Conservation (phyloP, 192 early-diverging fungal genomes). For the Linnemannia exigua region DNA sequence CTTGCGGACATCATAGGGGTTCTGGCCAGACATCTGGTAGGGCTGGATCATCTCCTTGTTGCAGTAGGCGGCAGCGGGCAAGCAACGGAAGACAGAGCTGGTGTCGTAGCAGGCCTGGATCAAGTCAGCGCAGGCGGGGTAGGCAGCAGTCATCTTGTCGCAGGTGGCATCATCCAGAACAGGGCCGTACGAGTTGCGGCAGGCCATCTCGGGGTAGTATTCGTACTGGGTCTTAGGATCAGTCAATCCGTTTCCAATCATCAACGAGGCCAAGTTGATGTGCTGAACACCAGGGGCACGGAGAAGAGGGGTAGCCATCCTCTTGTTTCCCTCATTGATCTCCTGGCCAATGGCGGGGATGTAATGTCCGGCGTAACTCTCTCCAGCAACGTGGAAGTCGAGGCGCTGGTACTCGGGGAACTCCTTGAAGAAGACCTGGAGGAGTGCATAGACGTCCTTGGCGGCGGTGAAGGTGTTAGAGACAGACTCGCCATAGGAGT, state of each 20-base stretch:
- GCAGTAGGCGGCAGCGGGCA: slow-evolving; percentile 89
- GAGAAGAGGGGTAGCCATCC: slow-evolving; percentile 48
- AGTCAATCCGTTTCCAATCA: slow-evolving; percentile 94
- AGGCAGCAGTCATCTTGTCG: slow-evolving; percentile 79
- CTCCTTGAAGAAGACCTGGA: slow-evolving; percentile 91
- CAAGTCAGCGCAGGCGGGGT: slow-evolving; percentile 80
- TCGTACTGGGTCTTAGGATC: slow-evolving; percentile 92
- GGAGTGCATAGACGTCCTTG: slow-evolving; percentile 90
- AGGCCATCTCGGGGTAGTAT: slow-evolving; percentile 86
- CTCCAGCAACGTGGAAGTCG: slow-evolving; percentile 92
- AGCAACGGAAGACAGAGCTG: slow-evolving; percentile 81
- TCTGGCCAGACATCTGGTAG: slow-evolving; percentile 86
- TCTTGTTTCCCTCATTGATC: slow-evolving; percentile 85
- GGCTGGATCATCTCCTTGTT: slow-evolving; percentile 83
- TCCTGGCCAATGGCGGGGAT: slow-evolving; percentile 90
- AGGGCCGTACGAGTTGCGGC: slow-evolving; percentile 80
- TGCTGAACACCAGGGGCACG: slow-evolving; percentile 52
- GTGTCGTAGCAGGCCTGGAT: slow-evolving; percentile 90
- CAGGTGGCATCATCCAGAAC: slow-evolving; percentile 81
- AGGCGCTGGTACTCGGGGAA: slow-evolving; percentile 86
- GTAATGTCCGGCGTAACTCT: slow-evolving; percentile 93
- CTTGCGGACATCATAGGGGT: slow-evolving; percentile 95
- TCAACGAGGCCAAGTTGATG: slow-evolving; percentile 81
- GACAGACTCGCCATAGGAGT: slow-evolving; percentile 85
- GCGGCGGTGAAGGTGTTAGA: slow-evolving; percentile 83